Evolutionary conservation across 768 basidiomycete species (phyloP), one percentile per base, ranked within the genome.

Genomic region (Mycena vulgaris): DNA sequence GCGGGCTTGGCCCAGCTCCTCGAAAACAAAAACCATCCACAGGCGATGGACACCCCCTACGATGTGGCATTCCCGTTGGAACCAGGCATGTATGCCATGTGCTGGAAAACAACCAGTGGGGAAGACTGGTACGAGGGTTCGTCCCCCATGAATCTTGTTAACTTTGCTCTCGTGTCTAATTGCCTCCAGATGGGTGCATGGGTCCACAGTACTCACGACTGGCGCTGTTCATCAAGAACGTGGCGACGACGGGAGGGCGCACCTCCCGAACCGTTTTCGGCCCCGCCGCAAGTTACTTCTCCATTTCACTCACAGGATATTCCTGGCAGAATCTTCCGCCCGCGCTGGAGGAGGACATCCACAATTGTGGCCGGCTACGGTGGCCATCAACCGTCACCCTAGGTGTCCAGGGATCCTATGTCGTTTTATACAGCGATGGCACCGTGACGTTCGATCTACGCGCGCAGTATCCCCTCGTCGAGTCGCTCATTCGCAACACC

Each of bases 1-100:
- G 9, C 37, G 11, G 42, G 35, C 6, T 49, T 70, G 35, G 21
- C 33, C 11, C 63, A 57, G 10, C 47, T 70, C 49, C 48, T 70
- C 19, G n/a, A 65, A n/a, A 37, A 59, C 27, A 31, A 3, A 28
- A 28, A 40, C 2, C 61, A 69, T 33, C 69, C 69, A 10, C 62
- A 65, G 23, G 48, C 62, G 13, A 25, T 69, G 57, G 57, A 52
- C 17, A 52, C 58, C 0, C 63, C 69, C 2, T 49, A 70, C 42
- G 69, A 70, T 61, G 63, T 70, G 17, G 69, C 69, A 11, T 60
- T 70, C 33, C 69, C 69, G 28, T 60, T 65, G 63, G 63, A 70
- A 11, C 23, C 63, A 6, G 63, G 56, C 16, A 5, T 27, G 17
- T 68, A 42, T 35, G 33, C n/a, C 5, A 3, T 65, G 28, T 64